Evolutionary conservation across 2,329 filamentous ascomycete species (phyloP).

Genomic region (Fusarium sp.): DNA sequence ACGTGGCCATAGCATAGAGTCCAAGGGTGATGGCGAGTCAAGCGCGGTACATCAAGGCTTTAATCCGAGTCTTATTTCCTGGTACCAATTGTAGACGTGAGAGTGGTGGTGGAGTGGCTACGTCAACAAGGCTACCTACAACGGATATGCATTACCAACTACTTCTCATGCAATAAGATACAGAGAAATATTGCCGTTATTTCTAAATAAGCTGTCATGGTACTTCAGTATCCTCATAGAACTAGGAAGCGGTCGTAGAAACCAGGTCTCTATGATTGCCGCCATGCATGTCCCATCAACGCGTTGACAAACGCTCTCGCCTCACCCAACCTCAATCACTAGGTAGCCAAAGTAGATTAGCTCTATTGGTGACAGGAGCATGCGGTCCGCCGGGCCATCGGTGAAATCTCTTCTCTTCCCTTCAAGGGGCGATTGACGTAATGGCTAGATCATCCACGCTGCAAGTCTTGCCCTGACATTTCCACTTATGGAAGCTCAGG

Average conservation of each 20-base stretch:
- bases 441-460: constrained; percentile 5
- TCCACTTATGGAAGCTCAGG: constrained; percentile 12
- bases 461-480: constrained; percentile 20
- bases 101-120: not conserved
- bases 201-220: not conserved
- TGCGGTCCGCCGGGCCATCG: not conserved
- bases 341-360: not conserved
- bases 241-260: not conserved
- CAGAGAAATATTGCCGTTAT: not conserved
- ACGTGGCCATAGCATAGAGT: constrained; percentile 11
- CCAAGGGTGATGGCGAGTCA: constrained; percentile 17
- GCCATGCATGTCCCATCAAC: not conserved
- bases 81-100: constrained; percentile 9
- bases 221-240: not conserved
- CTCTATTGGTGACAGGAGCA: not conserved
- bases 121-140: not conserved
- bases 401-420: not conserved
- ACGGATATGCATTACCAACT: not conserved
- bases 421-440: constrained; percentile 22
- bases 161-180: not conserved
- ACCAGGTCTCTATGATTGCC: not conserved
- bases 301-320: not conserved
- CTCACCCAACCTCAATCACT: not conserved
- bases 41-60: constrained; percentile 12
- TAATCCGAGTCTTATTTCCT: not conserved